phyloP scores from a whole-genome alignment of 306 rosid species.

The Oemleria cerasiformis region DNA sequence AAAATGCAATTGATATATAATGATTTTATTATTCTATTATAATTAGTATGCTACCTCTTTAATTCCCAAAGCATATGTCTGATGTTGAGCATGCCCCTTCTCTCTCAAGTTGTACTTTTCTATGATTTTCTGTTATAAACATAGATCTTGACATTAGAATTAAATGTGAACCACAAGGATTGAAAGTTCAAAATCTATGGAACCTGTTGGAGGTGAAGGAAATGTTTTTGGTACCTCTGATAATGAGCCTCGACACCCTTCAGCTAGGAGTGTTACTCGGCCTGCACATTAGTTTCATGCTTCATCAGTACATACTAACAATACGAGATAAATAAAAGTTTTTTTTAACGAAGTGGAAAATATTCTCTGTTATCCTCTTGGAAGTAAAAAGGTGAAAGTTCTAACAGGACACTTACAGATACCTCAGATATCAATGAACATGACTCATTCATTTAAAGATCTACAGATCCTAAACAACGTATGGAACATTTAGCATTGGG shows the following conservation, averaged over 20 bases:
- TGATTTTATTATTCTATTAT: background rate
- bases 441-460: background rate
- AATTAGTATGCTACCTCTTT: conserved; percentile 55
- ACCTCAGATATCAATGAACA: background rate
- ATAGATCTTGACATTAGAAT: conserved; percentile 17
- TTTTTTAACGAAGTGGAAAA: background rate
- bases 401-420: background rate
- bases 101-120: conserved; percentile 71
- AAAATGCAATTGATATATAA: background rate
- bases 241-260: conserved; percentile 95
- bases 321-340: background rate
- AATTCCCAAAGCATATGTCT: conserved; percentile 94
- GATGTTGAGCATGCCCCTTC: conserved; percentile 79
- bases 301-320: conserved; percentile 12
- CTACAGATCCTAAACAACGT: background rate
- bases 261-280: conserved; percentile 69
- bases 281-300: conserved; percentile 46
- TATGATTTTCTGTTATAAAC: conserved; percentile 54
- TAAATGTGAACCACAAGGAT: conserved; percentile 18
- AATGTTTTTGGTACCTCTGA: conserved; percentile 62
- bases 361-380: background rate
- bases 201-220: conserved; percentile 16
- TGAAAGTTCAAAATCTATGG: conserved; percentile 14
- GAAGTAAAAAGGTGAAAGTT: background rate
- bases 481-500: background rate